Evolutionary conservation across 208 protist species (phyloP).

Genomic region (Trypanosoma platydactyli): DNA sequence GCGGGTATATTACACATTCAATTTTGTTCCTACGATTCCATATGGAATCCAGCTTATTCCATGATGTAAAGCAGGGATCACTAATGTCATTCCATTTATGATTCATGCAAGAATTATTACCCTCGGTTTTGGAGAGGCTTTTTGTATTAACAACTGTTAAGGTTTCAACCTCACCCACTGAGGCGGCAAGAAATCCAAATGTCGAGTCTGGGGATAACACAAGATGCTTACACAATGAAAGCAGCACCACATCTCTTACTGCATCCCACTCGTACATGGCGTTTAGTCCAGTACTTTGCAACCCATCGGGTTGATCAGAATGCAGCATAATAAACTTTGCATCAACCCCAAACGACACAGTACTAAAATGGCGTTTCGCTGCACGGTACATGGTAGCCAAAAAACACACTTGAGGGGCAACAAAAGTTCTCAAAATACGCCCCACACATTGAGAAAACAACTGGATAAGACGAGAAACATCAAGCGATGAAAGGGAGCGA

Average conservation of each 20-base stretch:
- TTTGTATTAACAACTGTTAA: slow-evolving; percentile 18
- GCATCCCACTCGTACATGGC: slow-evolving; percentile 25
- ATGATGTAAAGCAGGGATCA: slow-evolving; percentile 27
- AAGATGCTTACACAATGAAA: slow-evolving; percentile 24
- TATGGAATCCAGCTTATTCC: slow-evolving; percentile 23
- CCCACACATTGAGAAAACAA: slow-evolving; percentile 21
- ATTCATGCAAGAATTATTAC: slow-evolving; percentile 1
- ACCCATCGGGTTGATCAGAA: slow-evolving; percentile 6
- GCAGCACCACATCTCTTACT: slow-evolving; percentile 28
- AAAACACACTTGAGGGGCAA: slow-evolving; percentile 6
- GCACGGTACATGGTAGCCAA: slow-evolving; percentile 26
- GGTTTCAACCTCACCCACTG: slow-evolving; percentile 19
- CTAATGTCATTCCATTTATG: neutral
- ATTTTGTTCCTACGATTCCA: slow-evolving; percentile 5
- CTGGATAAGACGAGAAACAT: slow-evolving; percentile 2
- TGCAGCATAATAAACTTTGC: neutral
- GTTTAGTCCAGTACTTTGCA: slow-evolving; percentile 21
- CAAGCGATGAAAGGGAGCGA: slow-evolving; percentile 16
- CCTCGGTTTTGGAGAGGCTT: neutral
- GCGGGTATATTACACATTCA: slow-evolving; percentile 3
- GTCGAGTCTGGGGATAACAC: slow-evolving; percentile 34
- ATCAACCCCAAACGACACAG: neutral
- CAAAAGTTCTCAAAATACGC: neutral
- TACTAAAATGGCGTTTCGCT: slow-evolving; percentile 17
- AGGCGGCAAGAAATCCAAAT: slow-evolving; percentile 34